Conservation (phyloP, 1,284 basidiomycete species). For the Sporisorium sorghi region DNA sequence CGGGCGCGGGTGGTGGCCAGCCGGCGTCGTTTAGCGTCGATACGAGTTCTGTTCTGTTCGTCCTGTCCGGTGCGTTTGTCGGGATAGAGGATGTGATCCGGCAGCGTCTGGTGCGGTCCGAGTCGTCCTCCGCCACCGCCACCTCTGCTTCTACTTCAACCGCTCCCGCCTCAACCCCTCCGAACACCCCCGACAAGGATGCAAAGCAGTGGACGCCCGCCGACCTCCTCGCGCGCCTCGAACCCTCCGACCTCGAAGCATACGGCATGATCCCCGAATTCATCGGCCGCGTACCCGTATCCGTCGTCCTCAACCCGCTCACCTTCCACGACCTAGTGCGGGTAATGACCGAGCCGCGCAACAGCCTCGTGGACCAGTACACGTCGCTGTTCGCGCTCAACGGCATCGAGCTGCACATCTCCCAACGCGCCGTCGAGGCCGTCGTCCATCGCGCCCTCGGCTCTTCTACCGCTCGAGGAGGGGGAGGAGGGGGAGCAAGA, state of each 20-base stretch:
- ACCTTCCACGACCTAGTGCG: slow-evolving; percentile 81
- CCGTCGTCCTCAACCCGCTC: slow-evolving; percentile 83
- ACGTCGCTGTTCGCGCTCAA: slow-evolving; percentile 76
- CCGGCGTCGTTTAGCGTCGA: slow-evolving; percentile 80
- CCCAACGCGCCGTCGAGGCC: slow-evolving; percentile 11
- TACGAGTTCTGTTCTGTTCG: slow-evolving; percentile 73
- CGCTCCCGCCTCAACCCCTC: background rate
- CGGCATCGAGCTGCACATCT: slow-evolving; percentile 54
- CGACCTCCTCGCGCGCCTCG: slow-evolving; percentile 23
- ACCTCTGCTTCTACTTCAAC: background rate
- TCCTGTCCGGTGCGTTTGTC: slow-evolving; percentile 86
- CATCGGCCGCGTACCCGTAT: slow-evolving; percentile 86
- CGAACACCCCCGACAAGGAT: background rate
- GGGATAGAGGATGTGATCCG: slow-evolving; percentile 81
- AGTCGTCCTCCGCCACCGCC: background rate
- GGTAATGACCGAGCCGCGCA: slow-evolving; percentile 89
- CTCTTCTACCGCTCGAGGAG: background rate
- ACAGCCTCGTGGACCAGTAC: slow-evolving; percentile 90
- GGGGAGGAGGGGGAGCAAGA: slow-evolving; percentile 76
- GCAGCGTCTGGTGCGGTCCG: slow-evolving; percentile 9
- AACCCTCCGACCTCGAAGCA: slow-evolving; percentile 77
- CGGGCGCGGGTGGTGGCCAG: slow-evolving; percentile 1
- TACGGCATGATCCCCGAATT: slow-evolving; percentile 94
- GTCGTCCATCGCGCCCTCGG: slow-evolving; percentile 69
- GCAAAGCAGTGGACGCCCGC: background rate